phyloP scores from a whole-genome alignment of 2,329 filamentous ascomycete genomes.

The Blastomyces percursus region DNA sequence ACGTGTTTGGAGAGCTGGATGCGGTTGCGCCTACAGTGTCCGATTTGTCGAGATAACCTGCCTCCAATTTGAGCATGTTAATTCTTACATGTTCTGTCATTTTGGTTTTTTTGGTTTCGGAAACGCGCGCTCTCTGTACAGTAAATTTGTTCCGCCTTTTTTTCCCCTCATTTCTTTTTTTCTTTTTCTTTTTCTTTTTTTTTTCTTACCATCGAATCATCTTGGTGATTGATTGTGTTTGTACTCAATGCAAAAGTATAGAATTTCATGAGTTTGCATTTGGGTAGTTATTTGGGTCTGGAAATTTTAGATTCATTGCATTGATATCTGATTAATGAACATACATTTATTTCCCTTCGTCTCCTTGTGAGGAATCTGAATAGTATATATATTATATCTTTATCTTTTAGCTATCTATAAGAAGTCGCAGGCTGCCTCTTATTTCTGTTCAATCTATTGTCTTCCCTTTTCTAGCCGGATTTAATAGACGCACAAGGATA shows the following conservation, averaged over 20 bases:
- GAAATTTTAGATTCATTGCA: not conserved
- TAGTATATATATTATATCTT: not conserved
- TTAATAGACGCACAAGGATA: not conserved
- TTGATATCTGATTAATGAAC: not conserved
- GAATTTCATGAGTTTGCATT: not conserved
- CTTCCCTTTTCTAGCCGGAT: not conserved
- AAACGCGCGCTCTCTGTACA: not conserved
- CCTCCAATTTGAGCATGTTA: conserved; percentile 56
- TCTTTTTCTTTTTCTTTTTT: not conserved
- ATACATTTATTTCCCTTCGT: not conserved
- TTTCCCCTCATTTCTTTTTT: not conserved
- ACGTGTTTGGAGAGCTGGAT: conserved; percentile 92
- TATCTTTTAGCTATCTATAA: not conserved
- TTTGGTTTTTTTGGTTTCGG: not conserved
- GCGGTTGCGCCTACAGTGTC: conserved; percentile 83
- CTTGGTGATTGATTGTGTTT: not conserved
- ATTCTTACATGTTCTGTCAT: not conserved
- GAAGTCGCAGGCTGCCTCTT: not conserved
- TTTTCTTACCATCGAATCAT: not conserved
- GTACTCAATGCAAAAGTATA: not conserved
- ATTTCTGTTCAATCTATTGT: not conserved
- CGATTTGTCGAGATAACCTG: conserved; percentile 82
- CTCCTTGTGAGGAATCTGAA: not conserved
- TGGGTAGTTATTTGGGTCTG: not conserved
- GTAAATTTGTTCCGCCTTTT: not conserved